A percentile compares a stretch with the other conserved stretches of the same genome.
Conservation (phyloP, 805 yeast species). For the Candida sonorensis region DNA sequence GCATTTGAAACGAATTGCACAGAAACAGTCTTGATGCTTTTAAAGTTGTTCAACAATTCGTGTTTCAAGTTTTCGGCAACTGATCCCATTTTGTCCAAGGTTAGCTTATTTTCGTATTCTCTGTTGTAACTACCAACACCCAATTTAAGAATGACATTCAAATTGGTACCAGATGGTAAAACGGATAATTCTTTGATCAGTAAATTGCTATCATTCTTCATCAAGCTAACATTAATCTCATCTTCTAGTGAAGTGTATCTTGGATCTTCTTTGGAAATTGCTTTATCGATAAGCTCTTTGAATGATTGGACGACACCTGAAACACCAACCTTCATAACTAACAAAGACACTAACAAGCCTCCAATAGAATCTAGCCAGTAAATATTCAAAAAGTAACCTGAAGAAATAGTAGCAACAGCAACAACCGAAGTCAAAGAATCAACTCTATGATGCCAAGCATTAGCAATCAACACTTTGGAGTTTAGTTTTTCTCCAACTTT, state of each 20-base stretch:
- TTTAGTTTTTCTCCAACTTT: conserved; percentile 70
- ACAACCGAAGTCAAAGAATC: conserved; percentile 90
- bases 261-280: conserved; percentile 45
- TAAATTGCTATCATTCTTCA: conserved; percentile 27
- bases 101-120: conserved; percentile 22
- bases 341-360: conserved; percentile 75
- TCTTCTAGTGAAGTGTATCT: conserved; percentile 36
- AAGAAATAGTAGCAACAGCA: conserved; percentile 80
- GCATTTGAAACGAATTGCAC: conserved; percentile 26
- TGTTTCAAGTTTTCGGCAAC: conserved; percentile 20
- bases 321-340: conserved; percentile 81
- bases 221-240: conserved; percentile 26
- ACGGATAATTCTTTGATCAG: conserved; percentile 36
- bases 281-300: conserved; percentile 72
- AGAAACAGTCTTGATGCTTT: conserved; percentile 27
- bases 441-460: conserved; percentile 98
- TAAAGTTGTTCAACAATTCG: conserved; percentile 29
- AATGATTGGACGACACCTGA: conserved; percentile 64
- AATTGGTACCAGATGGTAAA: conserved; percentile 48
- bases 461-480: conserved; percentile 87
- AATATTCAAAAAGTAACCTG: conserved; percentile 71
- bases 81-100: conserved; percentile 27
- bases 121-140: conserved; percentile 26
- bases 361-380: conserved; percentile 91
- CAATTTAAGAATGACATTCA: conserved; percentile 32